Percentiles rank a stretch among this genome's conserved stretches.
phyloP scores from a whole-genome alignment of 1,284 basidiomycete species.

The Exobasidium rhododendri region DNA sequence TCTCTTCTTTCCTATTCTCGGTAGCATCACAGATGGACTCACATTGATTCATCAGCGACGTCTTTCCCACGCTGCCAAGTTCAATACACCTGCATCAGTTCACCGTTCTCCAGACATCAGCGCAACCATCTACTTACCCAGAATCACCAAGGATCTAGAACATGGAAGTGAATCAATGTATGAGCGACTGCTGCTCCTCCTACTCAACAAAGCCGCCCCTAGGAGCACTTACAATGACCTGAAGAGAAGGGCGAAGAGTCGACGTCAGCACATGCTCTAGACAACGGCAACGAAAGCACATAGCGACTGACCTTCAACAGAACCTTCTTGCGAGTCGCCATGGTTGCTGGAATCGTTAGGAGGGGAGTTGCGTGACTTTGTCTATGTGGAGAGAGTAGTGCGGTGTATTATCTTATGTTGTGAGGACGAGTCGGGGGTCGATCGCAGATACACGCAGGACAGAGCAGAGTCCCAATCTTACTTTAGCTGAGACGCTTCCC shows the following conservation, averaged over 20 bases:
- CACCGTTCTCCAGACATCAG: no score
- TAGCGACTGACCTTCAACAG: slow-evolving; percentile 76
- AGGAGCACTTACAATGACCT: slow-evolving; percentile 49
- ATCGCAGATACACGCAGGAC: no score
- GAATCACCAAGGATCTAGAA: slow-evolving; percentile 48
- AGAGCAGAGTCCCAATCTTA: no score
- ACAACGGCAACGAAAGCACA: not conserved
- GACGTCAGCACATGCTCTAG: not conserved
- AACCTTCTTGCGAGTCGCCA: slow-evolving; percentile 68
- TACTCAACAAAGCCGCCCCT: no score
- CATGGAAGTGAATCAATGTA: not conserved
- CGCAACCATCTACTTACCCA: no score
- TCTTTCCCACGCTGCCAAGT: slow-evolving; percentile 84
- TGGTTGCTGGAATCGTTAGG: no score
- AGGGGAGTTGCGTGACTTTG: not conserved
- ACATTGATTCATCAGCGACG: slow-evolving; percentile 98
- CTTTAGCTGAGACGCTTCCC: no score
- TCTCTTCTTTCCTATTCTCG: no score
- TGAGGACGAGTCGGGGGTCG: no score
- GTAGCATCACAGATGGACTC: slow-evolving; percentile 17
- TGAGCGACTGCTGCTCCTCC: no score
- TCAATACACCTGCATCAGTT: no score
- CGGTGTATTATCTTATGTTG: not conserved
- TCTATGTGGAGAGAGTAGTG: not conserved
- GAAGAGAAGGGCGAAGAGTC: not conserved